Conservation (phyloP, 2,329 filamentous ascomycete species). For the Didymella lethalis region DNA sequence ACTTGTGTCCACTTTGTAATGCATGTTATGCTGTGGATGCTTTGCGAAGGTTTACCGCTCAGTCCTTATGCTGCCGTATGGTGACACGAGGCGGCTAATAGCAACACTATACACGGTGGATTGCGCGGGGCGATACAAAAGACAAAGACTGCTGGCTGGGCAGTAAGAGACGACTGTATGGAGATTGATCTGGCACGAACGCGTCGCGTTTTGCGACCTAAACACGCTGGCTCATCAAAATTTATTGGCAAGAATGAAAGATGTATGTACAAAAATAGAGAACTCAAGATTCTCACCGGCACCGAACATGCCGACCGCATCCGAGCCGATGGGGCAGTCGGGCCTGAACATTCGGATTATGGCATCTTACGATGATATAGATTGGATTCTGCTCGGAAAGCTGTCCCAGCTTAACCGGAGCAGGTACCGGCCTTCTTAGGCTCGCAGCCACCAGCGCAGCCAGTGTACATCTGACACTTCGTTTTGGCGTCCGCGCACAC, state of each 20-base stretch:
- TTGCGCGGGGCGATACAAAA: not conserved
- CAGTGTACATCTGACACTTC: constrained; percentile 41
- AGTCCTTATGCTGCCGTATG: not conserved
- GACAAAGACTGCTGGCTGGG: not conserved
- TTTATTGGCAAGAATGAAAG: not conserved
- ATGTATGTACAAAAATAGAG: constrained; percentile 4
- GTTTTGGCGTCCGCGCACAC: constrained; percentile 34
- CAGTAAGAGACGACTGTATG: not conserved
- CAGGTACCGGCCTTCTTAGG: constrained; percentile 37
- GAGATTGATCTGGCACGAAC: not conserved
- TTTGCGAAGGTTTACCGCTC: not conserved
- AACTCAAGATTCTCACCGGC: not conserved
- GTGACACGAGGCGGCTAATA: not conserved
- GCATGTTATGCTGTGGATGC: not conserved
- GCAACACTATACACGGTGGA: not conserved
- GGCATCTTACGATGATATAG: not conserved
- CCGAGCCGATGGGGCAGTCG: not conserved
- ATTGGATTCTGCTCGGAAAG: not conserved
- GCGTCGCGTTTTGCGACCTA: not conserved
- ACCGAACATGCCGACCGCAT: not conserved
- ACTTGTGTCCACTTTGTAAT: not conserved
- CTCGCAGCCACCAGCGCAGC: constrained; percentile 40
- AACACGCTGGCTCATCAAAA: not conserved
- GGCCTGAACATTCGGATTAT: constrained; percentile 20
- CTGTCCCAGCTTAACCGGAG: constrained; percentile 8